These are phyloP conservation scores for Acer yangbiense DNA, from an alignment of 345 rosid genomes.

Conservation along the genomic window DNA sequence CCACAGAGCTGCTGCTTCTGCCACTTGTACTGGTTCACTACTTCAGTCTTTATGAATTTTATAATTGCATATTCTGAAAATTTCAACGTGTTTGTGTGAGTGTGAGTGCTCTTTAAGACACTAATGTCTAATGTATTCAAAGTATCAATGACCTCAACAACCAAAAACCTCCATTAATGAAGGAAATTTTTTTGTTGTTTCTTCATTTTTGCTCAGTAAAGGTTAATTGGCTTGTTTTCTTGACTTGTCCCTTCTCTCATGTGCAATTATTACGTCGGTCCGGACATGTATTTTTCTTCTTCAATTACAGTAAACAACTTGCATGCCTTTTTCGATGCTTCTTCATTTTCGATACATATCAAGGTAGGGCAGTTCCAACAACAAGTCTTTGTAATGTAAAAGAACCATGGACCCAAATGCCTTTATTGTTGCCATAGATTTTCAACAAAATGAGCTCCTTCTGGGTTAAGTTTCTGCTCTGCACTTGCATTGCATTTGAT, in stretches of 20 bases:
- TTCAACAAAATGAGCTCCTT: neutral
- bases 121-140: neutral
- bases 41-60: too few species aligned
- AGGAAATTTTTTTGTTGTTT: neutral
- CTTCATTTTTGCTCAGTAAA: neutral
- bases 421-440: neutral
- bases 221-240: neutral
- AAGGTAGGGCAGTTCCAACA: constrained; percentile 1
- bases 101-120: neutral
- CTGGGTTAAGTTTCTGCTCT: neutral
- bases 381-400: neutral
- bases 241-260: neutral
- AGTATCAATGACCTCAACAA: neutral
- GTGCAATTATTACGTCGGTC: constrained; percentile 3
- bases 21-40: too few species aligned
- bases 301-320: constrained; percentile 4
- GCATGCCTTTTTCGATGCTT: neutral
- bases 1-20: neutral
- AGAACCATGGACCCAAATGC: constrained; percentile 1
- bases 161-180: neutral
- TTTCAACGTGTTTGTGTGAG: neutral
- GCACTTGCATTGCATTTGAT: neutral
- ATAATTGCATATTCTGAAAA: neutral
- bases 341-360: neutral
- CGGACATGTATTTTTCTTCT: neutral